These are phyloP conservation scores for Bryoerythrophyllum caledonicum DNA, from an alignment of 225 moss, liverwort and hornwort genomes.

Conservation along the genomic window DNA sequence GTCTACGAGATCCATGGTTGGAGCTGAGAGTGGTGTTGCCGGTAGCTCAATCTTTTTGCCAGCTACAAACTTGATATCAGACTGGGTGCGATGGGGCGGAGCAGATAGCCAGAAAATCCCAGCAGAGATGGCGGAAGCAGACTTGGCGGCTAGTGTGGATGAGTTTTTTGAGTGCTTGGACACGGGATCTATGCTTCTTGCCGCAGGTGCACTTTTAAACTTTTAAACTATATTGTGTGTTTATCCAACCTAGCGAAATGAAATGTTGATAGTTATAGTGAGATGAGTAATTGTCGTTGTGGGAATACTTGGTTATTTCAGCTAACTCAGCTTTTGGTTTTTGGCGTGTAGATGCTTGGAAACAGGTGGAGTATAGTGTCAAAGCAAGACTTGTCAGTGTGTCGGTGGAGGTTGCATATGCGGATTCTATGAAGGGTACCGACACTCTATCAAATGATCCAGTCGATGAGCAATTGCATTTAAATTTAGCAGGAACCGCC, in stretches of 20 bases:
- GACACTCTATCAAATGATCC: constrained; percentile 13
- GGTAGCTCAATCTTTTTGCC: constrained; percentile 72
- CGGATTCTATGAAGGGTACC: constrained; percentile 27
- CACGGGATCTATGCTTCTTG: constrained; percentile 75
- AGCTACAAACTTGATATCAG: constrained; percentile 89
- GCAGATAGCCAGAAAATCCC: constrained; percentile 66
- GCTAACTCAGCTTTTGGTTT: constrained; percentile 12
- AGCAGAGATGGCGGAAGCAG: constrained; percentile 76
- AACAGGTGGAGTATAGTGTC: constrained; percentile 91
- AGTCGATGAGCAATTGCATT: constrained; percentile 59
- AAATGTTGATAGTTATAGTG: constrained; percentile 19
- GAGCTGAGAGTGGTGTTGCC: constrained; percentile 54
- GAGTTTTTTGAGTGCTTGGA: constrained; percentile 99
- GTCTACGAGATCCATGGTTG: constrained; percentile 45
- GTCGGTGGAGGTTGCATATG: constrained; percentile 62
- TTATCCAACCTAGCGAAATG: constrained; percentile 3
- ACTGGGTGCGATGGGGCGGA: constrained; percentile 97
- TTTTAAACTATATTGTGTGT: constrained; percentile 13
- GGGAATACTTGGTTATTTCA: background rate
- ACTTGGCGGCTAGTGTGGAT: constrained; percentile 97
- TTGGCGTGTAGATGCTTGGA: constrained; percentile 62
- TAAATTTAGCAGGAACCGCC: constrained; percentile 57
- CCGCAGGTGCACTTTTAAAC: constrained; percentile 57
- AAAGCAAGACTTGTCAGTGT: constrained; percentile 75
- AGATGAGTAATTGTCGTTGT: background rate